phyloP scores from a whole-genome alignment of 2,329 filamentous ascomycete genomes.

The Diaporthe vexans region DNA sequence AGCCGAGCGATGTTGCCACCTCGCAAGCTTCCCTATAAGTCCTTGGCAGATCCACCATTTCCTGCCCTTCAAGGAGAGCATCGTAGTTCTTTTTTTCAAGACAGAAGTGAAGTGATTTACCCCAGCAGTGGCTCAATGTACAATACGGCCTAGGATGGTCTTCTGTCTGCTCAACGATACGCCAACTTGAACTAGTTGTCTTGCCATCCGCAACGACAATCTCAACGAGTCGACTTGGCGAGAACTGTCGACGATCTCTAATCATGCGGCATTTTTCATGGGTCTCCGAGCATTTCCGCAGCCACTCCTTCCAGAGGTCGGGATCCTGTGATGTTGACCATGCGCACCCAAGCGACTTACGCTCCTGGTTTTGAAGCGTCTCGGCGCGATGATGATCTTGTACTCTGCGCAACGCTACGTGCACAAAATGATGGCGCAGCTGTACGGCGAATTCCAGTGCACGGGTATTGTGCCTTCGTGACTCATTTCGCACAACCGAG shows the following conservation, averaged over 20 bases:
- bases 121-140: constrained; percentile 6
- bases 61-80: not conserved
- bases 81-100: not conserved
- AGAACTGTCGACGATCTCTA: not conserved
- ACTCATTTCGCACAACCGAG: not conserved
- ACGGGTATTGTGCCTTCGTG: not conserved
- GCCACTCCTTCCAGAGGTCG: not conserved
- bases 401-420: not conserved
- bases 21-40: not conserved
- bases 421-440: not conserved
- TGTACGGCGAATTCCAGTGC: not conserved
- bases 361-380: not conserved
- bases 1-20: not conserved
- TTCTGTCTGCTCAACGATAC: not conserved
- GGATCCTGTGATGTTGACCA: not conserved
- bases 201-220: not conserved
- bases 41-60: not conserved
- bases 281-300: not conserved
- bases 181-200: not conserved
- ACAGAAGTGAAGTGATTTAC: not conserved
- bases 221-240: not conserved
- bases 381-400: not conserved
- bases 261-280: not conserved
- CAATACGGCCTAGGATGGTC: not conserved
- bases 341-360: not conserved